Evolutionary conservation across 805 yeast genomes (phyloP).

Genomic region (Groenewaldozyma tartarivorans): DNA sequence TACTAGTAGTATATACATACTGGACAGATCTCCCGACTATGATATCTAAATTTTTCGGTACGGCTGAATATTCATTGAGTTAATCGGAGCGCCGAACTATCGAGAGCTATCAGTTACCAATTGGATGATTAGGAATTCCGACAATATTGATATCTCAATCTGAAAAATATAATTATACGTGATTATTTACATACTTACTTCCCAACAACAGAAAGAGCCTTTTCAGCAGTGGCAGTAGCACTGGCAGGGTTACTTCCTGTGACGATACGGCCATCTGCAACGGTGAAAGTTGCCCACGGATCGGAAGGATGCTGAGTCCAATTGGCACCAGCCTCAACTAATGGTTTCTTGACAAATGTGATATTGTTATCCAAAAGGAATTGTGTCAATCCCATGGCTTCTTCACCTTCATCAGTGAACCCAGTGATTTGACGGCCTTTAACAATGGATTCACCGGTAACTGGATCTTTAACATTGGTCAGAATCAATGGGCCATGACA

Average conservation of each 20-base stretch:
- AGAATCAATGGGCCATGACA: slow-evolving; percentile 63
- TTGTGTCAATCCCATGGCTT: slow-evolving; percentile 21
- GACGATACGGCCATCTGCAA: slow-evolving; percentile 48
- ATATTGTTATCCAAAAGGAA: slow-evolving; percentile 24
- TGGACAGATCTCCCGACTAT: no score
- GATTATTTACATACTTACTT: no score
- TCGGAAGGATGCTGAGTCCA: slow-evolving; percentile 42
- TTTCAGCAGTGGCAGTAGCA: slow-evolving; percentile 13
- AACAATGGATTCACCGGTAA: slow-evolving; percentile 36
- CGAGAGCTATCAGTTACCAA: no score
- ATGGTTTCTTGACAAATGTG: slow-evolving; percentile 31
- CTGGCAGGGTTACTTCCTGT: slow-evolving; percentile 58
- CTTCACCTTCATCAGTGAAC: slow-evolving; percentile 50
- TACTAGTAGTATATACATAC: no score
- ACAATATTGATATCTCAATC: no score
- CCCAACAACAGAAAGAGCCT: slow-evolving; percentile 8
- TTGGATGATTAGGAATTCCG: no score
- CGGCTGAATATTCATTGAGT: no score
- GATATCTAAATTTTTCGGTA: no score
- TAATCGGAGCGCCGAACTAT: no score
- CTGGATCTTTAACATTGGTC: slow-evolving; percentile 35
- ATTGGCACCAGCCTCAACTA: slow-evolving; percentile 34
- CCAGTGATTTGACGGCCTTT: slow-evolving; percentile 52
- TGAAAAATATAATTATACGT: no score
- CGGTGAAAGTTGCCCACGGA: slow-evolving; percentile 43